Evolutionary conservation across 176 grass and related monocot species (phyloP), one percentile per base, ranked within the genome.

Genomic region (Oryza glumipatula): DNA sequence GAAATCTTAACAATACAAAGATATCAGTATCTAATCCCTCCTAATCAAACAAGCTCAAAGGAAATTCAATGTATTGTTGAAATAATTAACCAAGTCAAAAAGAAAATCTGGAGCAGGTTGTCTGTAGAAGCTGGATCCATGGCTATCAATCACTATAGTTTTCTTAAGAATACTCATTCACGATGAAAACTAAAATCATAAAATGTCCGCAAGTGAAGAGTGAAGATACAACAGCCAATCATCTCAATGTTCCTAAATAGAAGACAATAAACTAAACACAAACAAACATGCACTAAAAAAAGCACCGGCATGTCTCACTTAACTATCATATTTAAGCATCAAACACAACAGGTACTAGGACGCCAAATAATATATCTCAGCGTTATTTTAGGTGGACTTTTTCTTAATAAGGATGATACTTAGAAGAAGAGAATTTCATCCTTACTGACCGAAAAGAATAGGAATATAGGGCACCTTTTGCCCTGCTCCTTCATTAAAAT

Each of bases 401-500:
- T 54, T 54, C 48, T 83, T 32, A 32, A 32, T 63, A 78, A 78
- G 28, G 12, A 72, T 47, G 86, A 82, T 33, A 61, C 60, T 84
- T 60, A 9, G 21, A 88, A 61, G 21, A 86, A 76, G 32, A 49
- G n/a, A 65, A 60, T 75, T 86, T 76, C 17, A 81, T 64, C 45
- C 33, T 70, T 78, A 93, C 92, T 72, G 76, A 97, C 95, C 76
- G 95, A 97, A 78, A 97, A 97, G 45, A 97, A 93, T 39, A 97
- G 82, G 82, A 97, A 97, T 67, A 97, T 73, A n/a, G 88, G 90
- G 64, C 90, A 97, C 22, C 83, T 94, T 84, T 73, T 43, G 9
- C 71, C 92, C 81, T 89, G 83, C 36, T 89, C 82, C 58, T 91
- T 81, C 47, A 66, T 82, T 86, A 85, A 65, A 74, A 23, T 51